Conservation (phyloP, 305 asterid species). For the Ilex paraguariensis region DNA sequence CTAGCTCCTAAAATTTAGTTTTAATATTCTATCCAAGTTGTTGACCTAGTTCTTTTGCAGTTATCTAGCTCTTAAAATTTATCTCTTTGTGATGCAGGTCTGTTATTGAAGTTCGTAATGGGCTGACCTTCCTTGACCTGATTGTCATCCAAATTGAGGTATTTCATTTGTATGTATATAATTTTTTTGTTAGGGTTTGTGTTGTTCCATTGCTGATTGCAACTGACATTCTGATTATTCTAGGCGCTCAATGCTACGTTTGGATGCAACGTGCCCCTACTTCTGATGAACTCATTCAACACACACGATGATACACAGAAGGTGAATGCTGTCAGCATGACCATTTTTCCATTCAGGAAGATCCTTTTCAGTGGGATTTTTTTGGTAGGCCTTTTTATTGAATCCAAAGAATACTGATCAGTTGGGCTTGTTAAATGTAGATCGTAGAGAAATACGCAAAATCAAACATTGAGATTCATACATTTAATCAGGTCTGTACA, state of each 20-base stretch:
- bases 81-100: constrained; percentile 42
- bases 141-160: constrained; percentile 97
- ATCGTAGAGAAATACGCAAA: constrained; percentile 75
- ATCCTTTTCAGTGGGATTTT: no score
- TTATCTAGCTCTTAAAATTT: no score
- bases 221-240: constrained; percentile 25
- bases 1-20: no score
- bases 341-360: no score
- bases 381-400: no score
- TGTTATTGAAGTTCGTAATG: constrained; percentile 94
- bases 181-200: no score
- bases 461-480: constrained; percentile 75
- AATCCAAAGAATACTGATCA: constrained; percentile 12
- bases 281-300: constrained; percentile 95
- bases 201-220: not conserved
- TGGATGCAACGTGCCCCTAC: constrained; percentile 90
- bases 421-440: constrained; percentile 30
- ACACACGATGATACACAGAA: constrained; percentile 91
- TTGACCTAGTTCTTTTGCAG: no score
- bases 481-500: constrained; percentile 79
- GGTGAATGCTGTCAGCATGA: constrained; percentile 33
- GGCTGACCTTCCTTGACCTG: constrained; percentile 92
- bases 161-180: constrained; percentile 4
- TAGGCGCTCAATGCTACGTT: constrained; percentile 75
- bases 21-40: no score